A percentile compares a stretch with the other conserved stretches of the same genome.
Evolutionary conservation across 1,139 yeast genomes (phyloP).

Genomic region (Scheffersomyces lignicola): DNA sequence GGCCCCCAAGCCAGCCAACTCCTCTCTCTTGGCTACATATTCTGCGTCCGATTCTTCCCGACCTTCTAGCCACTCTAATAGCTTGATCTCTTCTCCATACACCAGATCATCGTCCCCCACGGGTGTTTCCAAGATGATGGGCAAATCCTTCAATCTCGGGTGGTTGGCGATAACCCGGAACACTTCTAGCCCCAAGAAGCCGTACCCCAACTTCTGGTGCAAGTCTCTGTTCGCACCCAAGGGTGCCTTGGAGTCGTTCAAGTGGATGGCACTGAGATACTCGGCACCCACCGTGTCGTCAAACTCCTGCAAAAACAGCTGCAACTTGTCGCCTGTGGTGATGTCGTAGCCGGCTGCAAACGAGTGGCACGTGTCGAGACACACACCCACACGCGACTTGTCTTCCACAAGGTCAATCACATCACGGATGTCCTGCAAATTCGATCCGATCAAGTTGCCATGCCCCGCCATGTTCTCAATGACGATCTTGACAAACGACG

Average conservation of each 20-base stretch:
- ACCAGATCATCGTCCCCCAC: constrained; percentile 55
- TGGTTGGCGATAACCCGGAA: constrained; percentile 78
- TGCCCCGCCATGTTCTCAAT: constrained; percentile 99
- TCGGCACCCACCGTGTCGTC: constrained; percentile 72
- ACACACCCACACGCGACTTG: constrained; percentile 84
- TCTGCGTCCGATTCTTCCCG: constrained; percentile 56
- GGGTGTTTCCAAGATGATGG: constrained; percentile 91
- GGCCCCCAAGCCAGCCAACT: constrained; percentile 55
- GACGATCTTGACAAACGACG: constrained; percentile 79
- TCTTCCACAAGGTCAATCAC: constrained; percentile 78
- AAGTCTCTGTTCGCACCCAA: constrained; percentile 86
- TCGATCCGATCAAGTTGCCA: constrained; percentile 85
- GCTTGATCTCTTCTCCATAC: constrained; percentile 82
- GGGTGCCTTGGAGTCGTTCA: constrained; percentile 95
- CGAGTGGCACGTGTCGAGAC: constrained; percentile 93
- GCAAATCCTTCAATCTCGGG: constrained; percentile 59
- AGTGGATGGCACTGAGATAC: constrained; percentile 77
- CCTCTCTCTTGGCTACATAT: constrained; percentile 45
- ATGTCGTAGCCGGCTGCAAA: constrained; percentile 97
- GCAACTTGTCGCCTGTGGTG: constrained; percentile 52
- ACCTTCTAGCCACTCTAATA: constrained; percentile 69
- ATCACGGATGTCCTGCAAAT: constrained; percentile 68
- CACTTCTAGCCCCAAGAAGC: constrained; percentile 83
- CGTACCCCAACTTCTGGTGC: constrained; percentile 87
- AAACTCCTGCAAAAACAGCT: constrained; percentile 70